Evolutionary conservation across 176 grass and related monocot species (phyloP).

Genomic region (Rhynchospora breviuscula): DNA sequence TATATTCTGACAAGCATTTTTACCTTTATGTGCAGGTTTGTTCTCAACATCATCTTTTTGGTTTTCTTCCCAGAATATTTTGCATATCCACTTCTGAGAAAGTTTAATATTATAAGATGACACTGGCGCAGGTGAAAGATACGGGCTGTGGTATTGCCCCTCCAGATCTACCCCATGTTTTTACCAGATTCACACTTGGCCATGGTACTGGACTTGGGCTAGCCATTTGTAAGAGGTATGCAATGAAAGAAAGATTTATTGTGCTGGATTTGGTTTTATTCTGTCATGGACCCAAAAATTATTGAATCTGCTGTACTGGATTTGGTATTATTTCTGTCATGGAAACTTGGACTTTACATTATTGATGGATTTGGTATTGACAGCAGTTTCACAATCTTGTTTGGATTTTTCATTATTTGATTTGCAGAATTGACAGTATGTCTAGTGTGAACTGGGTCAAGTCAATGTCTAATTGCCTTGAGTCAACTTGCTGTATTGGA

Average conservation of each 20-base stretch:
- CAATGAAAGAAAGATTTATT: background rate
- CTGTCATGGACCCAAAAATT: background rate
- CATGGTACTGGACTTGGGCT: slow-evolving; percentile 59
- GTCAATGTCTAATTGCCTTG: background rate
- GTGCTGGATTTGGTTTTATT: background rate
- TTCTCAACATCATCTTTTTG: background rate
- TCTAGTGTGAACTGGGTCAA: background rate
- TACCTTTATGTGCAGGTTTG: slow-evolving; percentile 77
- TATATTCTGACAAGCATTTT: slow-evolving; percentile 46
- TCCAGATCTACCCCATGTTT: slow-evolving; percentile 54
- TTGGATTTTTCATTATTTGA: background rate
- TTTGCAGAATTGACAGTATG: background rate
- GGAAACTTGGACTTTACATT: background rate
- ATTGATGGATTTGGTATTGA: background rate
- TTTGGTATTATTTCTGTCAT: background rate
- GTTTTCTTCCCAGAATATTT: background rate
- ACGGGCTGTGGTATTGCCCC: slow-evolving; percentile 64
- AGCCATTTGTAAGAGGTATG: slow-evolving; percentile 80
- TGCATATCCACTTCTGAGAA: background rate
- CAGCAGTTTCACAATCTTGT: background rate
- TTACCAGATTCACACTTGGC: slow-evolving; percentile 48
- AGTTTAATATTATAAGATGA: background rate
- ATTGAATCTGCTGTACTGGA: background rate
- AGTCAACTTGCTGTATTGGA: background rate
- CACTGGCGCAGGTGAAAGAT: slow-evolving; percentile 58